phyloP scores from a whole-genome alignment of 2,329 filamentous ascomycete species.

The Trichophyton verrucosum region DNA sequence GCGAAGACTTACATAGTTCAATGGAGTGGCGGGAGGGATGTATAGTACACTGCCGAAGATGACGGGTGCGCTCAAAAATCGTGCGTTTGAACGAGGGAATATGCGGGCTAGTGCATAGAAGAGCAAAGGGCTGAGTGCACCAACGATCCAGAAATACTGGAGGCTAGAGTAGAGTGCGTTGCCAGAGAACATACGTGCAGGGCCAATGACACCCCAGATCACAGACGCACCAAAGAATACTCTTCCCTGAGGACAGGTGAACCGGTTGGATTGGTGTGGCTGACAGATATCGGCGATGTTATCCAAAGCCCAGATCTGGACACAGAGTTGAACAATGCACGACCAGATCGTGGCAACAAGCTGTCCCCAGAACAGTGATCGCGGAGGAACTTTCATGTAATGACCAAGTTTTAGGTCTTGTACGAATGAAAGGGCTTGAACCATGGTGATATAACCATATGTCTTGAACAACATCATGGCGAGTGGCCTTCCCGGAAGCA shows the following conservation, averaged over 20 bases:
- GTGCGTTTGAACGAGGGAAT: constrained; percentile 49
- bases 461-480: constrained; percentile 72
- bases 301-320: constrained; percentile 35
- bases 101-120: constrained; percentile 49
- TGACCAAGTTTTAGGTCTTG: constrained; percentile 56
- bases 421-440: constrained; percentile 51
- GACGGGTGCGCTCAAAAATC: constrained; percentile 56
- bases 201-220: constrained; percentile 63
- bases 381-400: constrained; percentile 49
- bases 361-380: constrained; percentile 41
- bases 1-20: constrained; percentile 42
- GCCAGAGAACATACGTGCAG: constrained; percentile 54
- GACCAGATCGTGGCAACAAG: constrained; percentile 41
- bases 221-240: constrained; percentile 59
- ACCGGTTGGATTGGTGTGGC: constrained; percentile 45
- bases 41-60: constrained; percentile 53
- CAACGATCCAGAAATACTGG: constrained; percentile 60
- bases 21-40: constrained; percentile 57
- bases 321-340: constrained; percentile 37
- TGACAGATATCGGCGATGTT: constrained; percentile 55
- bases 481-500: constrained; percentile 56
- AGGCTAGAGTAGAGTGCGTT: constrained; percentile 51
- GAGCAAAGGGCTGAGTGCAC: constrained; percentile 49
- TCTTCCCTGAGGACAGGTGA: constrained; percentile 45
- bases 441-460: constrained; percentile 58